Base-by-base conservation (phyloP, 495 filamentous ascomycete genomes). In the Rhypophila decipiens region DNA sequence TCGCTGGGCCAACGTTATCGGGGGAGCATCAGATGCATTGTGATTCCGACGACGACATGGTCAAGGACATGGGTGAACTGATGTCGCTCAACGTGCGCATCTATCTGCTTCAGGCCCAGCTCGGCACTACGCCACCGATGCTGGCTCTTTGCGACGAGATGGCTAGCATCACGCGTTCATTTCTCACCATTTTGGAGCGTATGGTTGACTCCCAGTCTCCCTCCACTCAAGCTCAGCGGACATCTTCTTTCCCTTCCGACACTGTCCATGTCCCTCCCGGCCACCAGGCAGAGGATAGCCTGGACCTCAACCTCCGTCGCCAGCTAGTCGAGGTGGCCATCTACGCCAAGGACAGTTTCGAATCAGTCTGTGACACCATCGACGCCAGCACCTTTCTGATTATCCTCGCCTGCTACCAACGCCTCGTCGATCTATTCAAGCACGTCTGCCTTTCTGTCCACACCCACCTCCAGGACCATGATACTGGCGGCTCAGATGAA, bases 71-170 rank as follows among this genome's bases (percentile, higher is more conserved):
- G 10, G 18, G 15, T 5, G 35, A 37, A 37, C 35, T 37, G 35
- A 37, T 37, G 35, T 37, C 35, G 35, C 35, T 37, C 35, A 37
- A 37, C 35, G 35, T 37, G 35, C 35, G 35, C 35, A 37, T 37
- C n/a, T 17, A 37, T 15, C 35, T n/a, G n/a, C 35, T 37, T 9
- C 35, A 37, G 18, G 35, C n/a, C 8, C 35, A 37, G 35, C 12
- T 37, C 5, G 35, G 35, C 5, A 37, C 8, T 5, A 37, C 35
- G 5, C 35, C 35, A 15, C 35, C 35, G n/a, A 37, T 37, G 35
- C n/a, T 37, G 15, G 35, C 35, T 9, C 35, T 37, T 37, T 37
- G 35, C 35, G 35, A 37, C 18, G 35, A 37, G 5, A 37, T 37
- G 4, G 35, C 35, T 15, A 37, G 35, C 35, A 37, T 37, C n/a